Evolutionary conservation across 1,139 yeast species (phyloP), one percentile per base, ranked within the genome.

Genomic region (Keqinozyma sinolaborantium): DNA sequence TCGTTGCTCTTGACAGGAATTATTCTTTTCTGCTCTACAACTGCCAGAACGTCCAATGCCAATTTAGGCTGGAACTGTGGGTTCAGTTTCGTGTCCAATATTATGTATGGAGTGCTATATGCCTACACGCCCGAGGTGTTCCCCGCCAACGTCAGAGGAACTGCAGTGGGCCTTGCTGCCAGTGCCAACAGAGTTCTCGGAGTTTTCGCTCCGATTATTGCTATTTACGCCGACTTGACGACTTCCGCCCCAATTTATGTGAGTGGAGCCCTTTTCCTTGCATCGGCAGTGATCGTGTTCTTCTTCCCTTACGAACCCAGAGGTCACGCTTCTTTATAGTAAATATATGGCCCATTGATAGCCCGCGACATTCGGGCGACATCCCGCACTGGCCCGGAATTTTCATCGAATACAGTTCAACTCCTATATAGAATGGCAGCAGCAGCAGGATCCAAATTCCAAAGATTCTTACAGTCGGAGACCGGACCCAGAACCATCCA

Each of bases 401-500:
- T n/a, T n/a, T n/a, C n/a, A n/a, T 9, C 9, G 23, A 19, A 10
- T 10, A 9, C 10, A 9, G 23, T 9, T 19, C 23, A 19, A 19
- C 10, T 19, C 23, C 23, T 9, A 19, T 9, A 19, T 9, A 48
- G 28, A 31, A 68, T 68, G 74, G 71, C 73, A 30, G 48, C 73
- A 26, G 49, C 70, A 35, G 65, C 70, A 38, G 64, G 82, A 16
- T 64, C 80, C 35, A 82, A 81, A 39, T 84, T 90, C 57, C 63
- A 75, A 39, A 73, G 85, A 50, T 87, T 81, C 53, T 56, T 86
- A 56, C 76, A 81, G 51, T 81, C 95, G 15, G 95, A 85, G 56
- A 86, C 97, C 12, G 98, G 98, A 23, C 97, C 97, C 23, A 79
- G 65, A 55, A 92, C 97, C 16, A 90, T 92, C 38, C 98, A 92